phyloP scores from a whole-genome alignment of 2,329 filamentous ascomycete species.

The Cladophialophora bantiana region DNA sequence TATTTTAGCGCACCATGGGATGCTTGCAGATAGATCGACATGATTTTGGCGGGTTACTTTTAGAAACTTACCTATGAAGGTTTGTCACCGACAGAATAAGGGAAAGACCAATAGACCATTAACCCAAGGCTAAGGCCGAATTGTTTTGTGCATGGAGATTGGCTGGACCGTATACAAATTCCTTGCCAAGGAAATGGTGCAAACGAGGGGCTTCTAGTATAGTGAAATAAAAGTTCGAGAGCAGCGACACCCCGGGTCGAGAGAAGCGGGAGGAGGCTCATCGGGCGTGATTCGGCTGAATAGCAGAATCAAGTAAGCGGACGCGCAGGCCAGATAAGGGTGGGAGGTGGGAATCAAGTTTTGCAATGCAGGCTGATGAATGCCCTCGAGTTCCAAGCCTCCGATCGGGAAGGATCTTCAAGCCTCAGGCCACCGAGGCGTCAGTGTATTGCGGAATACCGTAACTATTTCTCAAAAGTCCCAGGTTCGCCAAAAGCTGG shows the following conservation, averaged over 20 bases:
- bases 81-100: not conserved
- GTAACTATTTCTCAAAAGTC: slow-evolving; percentile 1
- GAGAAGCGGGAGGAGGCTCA: not conserved
- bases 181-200: not conserved
- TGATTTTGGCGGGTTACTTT: not conserved
- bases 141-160: not conserved
- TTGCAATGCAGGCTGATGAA: not conserved
- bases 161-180: not conserved
- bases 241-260: not conserved
- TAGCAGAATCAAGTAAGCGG: not conserved
- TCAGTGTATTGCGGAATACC: not conserved
- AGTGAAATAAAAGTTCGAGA: not conserved
- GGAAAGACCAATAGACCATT: not conserved
- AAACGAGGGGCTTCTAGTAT: not conserved
- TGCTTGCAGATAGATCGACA: not conserved
- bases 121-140: not conserved
- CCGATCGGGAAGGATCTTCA: not conserved
- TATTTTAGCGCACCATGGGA: not conserved
- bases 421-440: not conserved
- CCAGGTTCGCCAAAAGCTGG: not conserved
- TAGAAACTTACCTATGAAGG: not conserved
- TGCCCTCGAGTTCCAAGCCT: not conserved
- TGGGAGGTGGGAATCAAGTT: not conserved
- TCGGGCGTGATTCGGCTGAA: not conserved
- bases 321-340: not conserved